Base-by-base conservation (phyloP, 2,329 filamentous ascomycete species). In the Talaromyces sp. region DNA sequence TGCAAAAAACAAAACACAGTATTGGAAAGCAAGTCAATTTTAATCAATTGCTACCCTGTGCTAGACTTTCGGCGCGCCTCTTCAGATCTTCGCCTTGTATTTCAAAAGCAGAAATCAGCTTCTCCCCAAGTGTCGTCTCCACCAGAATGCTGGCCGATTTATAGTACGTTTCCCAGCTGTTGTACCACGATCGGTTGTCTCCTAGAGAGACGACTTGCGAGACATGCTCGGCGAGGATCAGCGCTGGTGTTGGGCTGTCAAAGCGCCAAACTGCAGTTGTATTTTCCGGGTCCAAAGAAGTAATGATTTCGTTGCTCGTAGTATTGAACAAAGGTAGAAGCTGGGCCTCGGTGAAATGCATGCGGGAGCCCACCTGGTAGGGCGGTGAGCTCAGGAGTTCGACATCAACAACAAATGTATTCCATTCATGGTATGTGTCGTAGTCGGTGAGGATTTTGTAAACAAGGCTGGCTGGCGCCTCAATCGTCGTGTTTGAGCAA, bases 151-250 rank as follows among this genome's bases (percentile, higher is more conserved):
- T 34, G 10, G 9, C 28, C n/a, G 40, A 36, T 14, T 34, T 47
- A 33, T 58, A 58, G 28, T 58, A 58, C 27, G 56, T 58, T 34
- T 58, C 56, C 56, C 56, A 58, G 50, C 56, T 58, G 18, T 58
- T 58, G 50, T 58, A 58, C 36, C 23, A 23, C 27, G 56, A 47
- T 34, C 27, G 44, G 14, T 50, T 52, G 16, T 33, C 27, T 23
- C 34, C 56, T 8, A 58, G 30, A 30, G 56, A n/a, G 6, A 50
- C 42, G 10, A 58, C 23, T 34, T 58, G 56, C 27, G 56, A 58
- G 28, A 58, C 56, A 27, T 58, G 56, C 42, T 58, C 56, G 5
- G 56, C 56, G 8, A 58, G 56, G 9, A 58, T 47, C n/a, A 58
- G 56, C 28, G 28, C 42, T 12, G 56, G 56, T 3, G 56, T 34